phyloP scores from a whole-genome alignment of 306 rosid species.

The Comarum palustre region DNA sequence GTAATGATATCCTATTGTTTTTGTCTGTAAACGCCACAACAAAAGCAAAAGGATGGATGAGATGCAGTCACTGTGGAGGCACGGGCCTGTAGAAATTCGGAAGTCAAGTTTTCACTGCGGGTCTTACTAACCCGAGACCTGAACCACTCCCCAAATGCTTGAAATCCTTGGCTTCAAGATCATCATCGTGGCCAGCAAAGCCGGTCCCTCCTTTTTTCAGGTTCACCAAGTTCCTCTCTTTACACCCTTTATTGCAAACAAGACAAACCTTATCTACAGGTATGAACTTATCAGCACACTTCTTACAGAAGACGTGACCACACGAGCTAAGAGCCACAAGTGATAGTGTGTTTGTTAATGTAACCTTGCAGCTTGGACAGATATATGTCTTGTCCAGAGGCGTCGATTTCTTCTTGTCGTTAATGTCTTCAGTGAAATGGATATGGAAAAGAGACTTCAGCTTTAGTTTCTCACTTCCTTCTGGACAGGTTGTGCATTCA shows the following conservation, averaged over 20 bases:
- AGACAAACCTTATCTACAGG: conserved; percentile 88
- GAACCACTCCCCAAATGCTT: conserved; percentile 97
- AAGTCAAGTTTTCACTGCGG: conserved; percentile 70
- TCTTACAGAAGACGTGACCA: conserved; percentile 91
- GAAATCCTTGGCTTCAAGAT: conserved; percentile 86
- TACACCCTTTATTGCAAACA: conserved; percentile 80
- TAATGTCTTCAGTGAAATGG: conserved; percentile 71
- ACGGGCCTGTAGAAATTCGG: neutral
- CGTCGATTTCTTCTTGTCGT: conserved; percentile 56
- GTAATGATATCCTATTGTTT: neutral
- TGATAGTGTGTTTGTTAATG: conserved; percentile 73
- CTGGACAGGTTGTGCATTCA: conserved; percentile 66
- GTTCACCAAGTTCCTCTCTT: conserved; percentile 72
- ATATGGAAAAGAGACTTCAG: conserved; percentile 78
- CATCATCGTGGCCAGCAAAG: conserved; percentile 76
- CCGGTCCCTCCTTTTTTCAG: conserved; percentile 92
- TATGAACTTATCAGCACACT: conserved; percentile 87
- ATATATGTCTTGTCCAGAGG: conserved; percentile 57
- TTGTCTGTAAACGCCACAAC: neutral
- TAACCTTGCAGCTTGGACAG: conserved; percentile 94
- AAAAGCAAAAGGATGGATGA: neutral
- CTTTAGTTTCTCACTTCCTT: conserved; percentile 87
- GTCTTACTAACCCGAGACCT: conserved; percentile 94
- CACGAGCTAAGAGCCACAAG: conserved; percentile 89
- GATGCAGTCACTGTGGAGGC: neutral